Percentiles rank a stretch among this genome's conserved stretches.
Conservation (phyloP, 768 basidiomycete genomes). For the Lactifluus volemus region DNA sequence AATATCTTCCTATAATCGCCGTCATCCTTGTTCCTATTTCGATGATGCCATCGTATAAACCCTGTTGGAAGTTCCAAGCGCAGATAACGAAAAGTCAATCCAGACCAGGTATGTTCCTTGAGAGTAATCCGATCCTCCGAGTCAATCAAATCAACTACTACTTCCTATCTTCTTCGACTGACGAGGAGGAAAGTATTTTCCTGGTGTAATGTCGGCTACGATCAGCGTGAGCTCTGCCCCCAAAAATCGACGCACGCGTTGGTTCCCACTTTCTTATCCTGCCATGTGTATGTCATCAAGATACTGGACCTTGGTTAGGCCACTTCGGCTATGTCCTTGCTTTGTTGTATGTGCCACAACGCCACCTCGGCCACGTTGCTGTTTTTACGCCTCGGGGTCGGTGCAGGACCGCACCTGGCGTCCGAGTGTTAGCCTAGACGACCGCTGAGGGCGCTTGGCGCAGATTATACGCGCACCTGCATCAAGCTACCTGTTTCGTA, state of each 20-base stretch:
- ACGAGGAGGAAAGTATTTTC: not conserved
- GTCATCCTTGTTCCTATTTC: not conserved
- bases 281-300: no score
- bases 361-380: no score
- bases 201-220: no score
- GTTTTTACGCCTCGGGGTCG: no score
- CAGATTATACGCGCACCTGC: slow-evolving; percentile 42
- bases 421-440: not conserved
- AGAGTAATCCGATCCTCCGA: not conserved
- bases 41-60: not conserved
- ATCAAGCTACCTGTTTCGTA: slow-evolving; percentile 48
- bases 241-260: no score
- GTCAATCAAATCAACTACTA: not conserved
- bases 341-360: no score
- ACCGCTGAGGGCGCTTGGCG: not conserved
- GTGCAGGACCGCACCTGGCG: slow-evolving; percentile 6
- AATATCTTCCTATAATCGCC: not conserved
- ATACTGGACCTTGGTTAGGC: no score
- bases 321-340: no score
- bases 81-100: not conserved
- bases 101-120: not conserved
- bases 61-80: not conserved
- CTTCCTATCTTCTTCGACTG: no score
- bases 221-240: no score
- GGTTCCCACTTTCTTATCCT: no score